phyloP scores from a whole-genome alignment of 495 filamentous ascomycete genomes.

The Tuber borchii region DNA sequence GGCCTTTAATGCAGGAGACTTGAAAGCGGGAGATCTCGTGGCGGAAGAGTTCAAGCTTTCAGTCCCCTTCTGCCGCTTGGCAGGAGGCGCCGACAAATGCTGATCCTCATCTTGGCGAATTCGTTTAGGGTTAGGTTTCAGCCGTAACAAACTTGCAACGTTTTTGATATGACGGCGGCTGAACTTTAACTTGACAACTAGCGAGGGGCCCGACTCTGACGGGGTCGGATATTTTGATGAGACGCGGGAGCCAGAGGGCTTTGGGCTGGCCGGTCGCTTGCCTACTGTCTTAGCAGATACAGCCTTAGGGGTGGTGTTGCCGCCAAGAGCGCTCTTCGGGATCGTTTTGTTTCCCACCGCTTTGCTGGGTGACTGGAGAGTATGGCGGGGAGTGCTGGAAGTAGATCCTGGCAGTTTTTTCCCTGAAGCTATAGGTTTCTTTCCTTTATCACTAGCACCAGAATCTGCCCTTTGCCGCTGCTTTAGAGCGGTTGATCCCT shows the following conservation, averaged over 20 bases:
- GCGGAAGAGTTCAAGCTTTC: conserved; percentile 16
- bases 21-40: conserved; percentile 37
- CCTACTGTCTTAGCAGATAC: conserved; percentile 35
- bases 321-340: conserved; percentile 31
- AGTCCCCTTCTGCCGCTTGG: conserved; percentile 33
- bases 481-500: conserved; percentile 29
- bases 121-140: conserved; percentile 36
- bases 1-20: conserved; percentile 35
- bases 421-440: conserved; percentile 26
- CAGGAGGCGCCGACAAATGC: conserved; percentile 29
- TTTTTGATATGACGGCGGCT: conserved; percentile 26
- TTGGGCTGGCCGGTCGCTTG: conserved; percentile 40
- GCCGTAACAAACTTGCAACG: conserved; percentile 29
- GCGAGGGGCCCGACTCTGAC: conserved; percentile 19
- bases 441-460: conserved; percentile 15
- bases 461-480: conserved; percentile 28
- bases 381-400: conserved; percentile 30
- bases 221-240: conserved; percentile 31
- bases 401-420: conserved; percentile 38
- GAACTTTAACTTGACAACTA: conserved; percentile 37
- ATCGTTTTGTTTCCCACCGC: conserved; percentile 29
- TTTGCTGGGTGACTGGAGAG: conserved; percentile 32
- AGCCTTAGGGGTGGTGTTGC: conserved; percentile 33
- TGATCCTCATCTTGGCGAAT: conserved; percentile 35
- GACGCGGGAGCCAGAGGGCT: conserved; percentile 29